Percentiles rank a stretch among this genome's conserved stretches.
Evolutionary conservation across 2,329 filamentous ascomycete genomes (phyloP).

Genomic region (Diaporthe destruens): DNA sequence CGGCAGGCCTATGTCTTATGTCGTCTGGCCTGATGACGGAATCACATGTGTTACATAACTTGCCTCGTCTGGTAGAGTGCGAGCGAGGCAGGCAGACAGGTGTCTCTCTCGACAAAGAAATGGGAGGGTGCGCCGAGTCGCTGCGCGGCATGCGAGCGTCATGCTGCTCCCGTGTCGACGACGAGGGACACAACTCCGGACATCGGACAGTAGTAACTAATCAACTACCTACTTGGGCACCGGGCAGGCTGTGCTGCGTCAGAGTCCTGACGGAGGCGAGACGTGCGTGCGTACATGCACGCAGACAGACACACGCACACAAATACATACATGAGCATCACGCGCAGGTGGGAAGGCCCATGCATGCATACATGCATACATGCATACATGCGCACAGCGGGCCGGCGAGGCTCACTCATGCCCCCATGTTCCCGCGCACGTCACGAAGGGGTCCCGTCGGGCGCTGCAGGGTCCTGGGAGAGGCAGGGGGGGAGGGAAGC

Average conservation of each 20-base stretch:
- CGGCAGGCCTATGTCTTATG: not conserved
- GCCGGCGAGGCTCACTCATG: no score
- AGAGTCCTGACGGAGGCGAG: not conserved
- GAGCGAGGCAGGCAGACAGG: not conserved
- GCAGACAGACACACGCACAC: not conserved
- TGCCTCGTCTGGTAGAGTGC: not conserved
- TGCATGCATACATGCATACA: not conserved
- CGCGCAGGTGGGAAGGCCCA: not conserved
- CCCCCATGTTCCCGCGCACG: not conserved
- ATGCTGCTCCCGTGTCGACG: not conserved
- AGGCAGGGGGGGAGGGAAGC: no score
- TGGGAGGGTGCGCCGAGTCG: not conserved
- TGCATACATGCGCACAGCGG: no score
- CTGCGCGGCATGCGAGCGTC: not conserved
- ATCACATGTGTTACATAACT: not conserved
- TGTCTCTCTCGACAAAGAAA: not conserved
- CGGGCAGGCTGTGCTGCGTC: not conserved
- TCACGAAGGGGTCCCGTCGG: not conserved
- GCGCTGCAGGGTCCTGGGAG: slow-evolving; percentile 10
- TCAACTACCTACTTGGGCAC: no score
- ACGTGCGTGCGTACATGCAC: not conserved
- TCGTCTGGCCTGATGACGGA: not conserved
- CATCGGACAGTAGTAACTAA: no score
- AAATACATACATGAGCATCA: not conserved
- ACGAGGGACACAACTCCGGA: no score